These are phyloP conservation scores for Cordyceps pruinosa DNA, from an alignment of 2,329 filamentous ascomycete genomes.

Conservation along the genomic window DNA sequence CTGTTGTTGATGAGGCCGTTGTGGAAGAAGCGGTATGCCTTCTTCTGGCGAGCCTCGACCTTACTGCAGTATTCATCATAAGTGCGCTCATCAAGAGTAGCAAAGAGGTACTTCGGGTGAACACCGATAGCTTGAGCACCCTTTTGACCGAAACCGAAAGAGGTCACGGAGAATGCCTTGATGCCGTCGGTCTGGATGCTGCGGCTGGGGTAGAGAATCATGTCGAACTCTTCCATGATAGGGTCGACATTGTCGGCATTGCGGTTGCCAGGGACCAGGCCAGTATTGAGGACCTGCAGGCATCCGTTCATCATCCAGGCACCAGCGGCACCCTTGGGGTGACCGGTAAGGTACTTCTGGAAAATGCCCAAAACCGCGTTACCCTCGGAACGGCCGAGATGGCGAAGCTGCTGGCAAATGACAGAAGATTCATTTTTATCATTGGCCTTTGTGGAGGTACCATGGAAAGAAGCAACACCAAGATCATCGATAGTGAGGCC, in stretches of 20 bases:
- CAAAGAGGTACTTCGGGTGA: constrained; percentile 92
- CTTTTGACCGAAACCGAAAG: constrained; percentile 99
- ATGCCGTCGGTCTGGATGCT: constrained; percentile 95
- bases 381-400: constrained; percentile 91
- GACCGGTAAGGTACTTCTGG: constrained; percentile 98
- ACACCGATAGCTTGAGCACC: constrained; percentile 95
- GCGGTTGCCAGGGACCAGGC: constrained; percentile 91
- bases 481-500: constrained; percentile 96
- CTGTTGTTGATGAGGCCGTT: constrained; percentile 97
- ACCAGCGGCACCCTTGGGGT: constrained; percentile 97
- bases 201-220: constrained; percentile 93
- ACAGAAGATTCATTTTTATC: constrained; percentile 99
- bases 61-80: constrained; percentile 79
- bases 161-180: constrained; percentile 98
- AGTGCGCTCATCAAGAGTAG: constrained; percentile 80
- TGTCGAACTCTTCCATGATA: constrained; percentile 94
- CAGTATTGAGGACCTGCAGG: constrained; percentile 88
- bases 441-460: constrained; percentile 95
- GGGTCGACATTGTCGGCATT: constrained; percentile 97
- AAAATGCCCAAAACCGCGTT: constrained; percentile 95
- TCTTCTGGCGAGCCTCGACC: constrained; percentile 93
- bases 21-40: constrained; percentile 97
- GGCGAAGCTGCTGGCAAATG: constrained; percentile 90
- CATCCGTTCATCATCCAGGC: constrained; percentile 99
- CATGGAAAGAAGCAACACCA: constrained; percentile 94